Base-by-base conservation (phyloP, 148 eudicot species). In the Pouteria glomerata region DNA sequence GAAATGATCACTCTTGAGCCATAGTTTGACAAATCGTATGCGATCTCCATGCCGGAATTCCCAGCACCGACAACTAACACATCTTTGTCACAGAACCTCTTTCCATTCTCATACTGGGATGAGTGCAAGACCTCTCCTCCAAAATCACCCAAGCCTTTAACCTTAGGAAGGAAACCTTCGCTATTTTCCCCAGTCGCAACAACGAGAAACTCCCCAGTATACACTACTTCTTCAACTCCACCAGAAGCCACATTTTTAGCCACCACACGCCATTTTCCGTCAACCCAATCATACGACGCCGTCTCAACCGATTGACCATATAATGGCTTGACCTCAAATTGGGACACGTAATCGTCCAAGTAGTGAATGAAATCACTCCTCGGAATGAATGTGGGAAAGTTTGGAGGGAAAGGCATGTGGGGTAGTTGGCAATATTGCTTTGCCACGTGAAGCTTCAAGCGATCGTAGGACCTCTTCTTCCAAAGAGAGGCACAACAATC, bases 171-270 rank as follows among this genome's bases (percentile, higher is more conserved):
- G 33, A 56, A 74, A 2, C 63, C 82, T 26, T 74, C 71, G 1
- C 75, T 66, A 24, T 74, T 79, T 26, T 79, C 82, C 0, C 84
- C 84, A 0, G 68, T 76, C 1, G 78, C 75, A 1, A 81, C 84
- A 19, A 81, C 83, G 5, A 80, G 68, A 73, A 72, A 78, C 69
- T 30, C 16, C 10, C 73, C 61, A 30, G 4, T n/a, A 4, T 66
- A 72, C 24, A 41, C 76, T n/a, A n/a, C n/a, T n/a, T n/a, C n/a
- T 57, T 81, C 77, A 1, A 0, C 14, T 37, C 19, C 60, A 6
- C 44, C 61, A 0, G 55, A 33, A 5, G 18, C 24, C 37, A 24
- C 26, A 11, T 71, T 59, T 55, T 29, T 39, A 0, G 66, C 77
- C 55, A n/a, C 39, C 23, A 81, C 73, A 18, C 44, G 34, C 80